phyloP scores from a whole-genome alignment of 192 early-diverging fungal species.

The Coemansia sp. region DNA sequence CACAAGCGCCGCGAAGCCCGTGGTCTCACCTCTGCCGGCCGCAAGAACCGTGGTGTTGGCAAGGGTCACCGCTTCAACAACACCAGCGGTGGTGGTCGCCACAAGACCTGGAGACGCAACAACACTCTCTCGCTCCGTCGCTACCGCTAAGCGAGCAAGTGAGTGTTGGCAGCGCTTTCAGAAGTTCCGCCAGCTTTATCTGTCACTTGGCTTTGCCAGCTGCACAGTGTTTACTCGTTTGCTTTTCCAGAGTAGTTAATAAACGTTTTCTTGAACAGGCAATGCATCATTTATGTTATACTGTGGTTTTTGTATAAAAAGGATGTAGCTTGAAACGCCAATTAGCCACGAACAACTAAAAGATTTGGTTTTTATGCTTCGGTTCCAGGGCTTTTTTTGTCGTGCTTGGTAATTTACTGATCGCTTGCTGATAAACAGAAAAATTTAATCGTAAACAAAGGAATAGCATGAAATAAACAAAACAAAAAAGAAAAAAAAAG shows the following conservation, averaged over 20 bases:
- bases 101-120: slow-evolving; percentile 89
- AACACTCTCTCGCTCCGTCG: slow-evolving; percentile 95
- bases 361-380: too few species aligned
- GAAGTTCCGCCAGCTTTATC: slow-evolving; percentile 1
- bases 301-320: background rate
- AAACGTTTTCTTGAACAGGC: background rate
- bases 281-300: too few species aligned
- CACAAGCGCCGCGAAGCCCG: slow-evolving; percentile 99
- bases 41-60: slow-evolving; percentile 95
- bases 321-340: background rate
- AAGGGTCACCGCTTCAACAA: slow-evolving; percentile 98
- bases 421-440: background rate
- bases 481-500: too few species aligned
- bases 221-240: slow-evolving; percentile 3
- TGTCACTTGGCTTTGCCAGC: background rate
- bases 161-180: slow-evolving; percentile 2
- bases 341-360: background rate
- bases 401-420: background rate
- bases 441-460: slow-evolving; percentile 6
- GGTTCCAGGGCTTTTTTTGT: background rate
- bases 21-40: slow-evolving; percentile 94
- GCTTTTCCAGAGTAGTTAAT: slow-evolving; percentile 6
- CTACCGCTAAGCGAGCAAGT: slow-evolving; percentile 73
- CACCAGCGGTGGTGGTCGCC: slow-evolving; percentile 91
- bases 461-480: background rate